Evolutionary conservation across 257 asterid genomes (phyloP).

Genomic region (Euphrasia confusa): DNA sequence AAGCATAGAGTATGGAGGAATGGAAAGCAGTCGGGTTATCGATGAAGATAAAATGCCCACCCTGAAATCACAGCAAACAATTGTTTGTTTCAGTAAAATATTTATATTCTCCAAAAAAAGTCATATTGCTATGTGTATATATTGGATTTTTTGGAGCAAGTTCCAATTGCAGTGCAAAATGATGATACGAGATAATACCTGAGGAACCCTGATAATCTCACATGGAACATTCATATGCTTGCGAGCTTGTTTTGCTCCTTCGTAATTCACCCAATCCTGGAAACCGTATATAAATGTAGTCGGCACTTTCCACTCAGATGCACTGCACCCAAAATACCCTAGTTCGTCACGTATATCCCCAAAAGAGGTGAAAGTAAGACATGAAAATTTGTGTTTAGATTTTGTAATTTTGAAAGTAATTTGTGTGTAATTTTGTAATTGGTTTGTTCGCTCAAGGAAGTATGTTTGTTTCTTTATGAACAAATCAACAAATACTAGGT

Average conservation of each 20-base stretch:
- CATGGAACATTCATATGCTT: constrained; percentile 66
- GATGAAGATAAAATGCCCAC: constrained; percentile 68
- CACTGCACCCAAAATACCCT: constrained; percentile 35
- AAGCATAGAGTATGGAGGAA: constrained; percentile 51
- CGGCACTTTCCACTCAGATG: constrained; percentile 79
- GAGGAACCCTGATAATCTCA: constrained; percentile 71
- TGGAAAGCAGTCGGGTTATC: constrained; percentile 59
- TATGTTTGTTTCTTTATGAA: no score
- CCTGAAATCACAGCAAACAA: constrained; percentile 33
- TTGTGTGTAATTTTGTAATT: no score
- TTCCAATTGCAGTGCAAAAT: no score
- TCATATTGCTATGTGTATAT: not conserved
- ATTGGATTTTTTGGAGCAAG: no score
- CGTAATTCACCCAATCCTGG: constrained; percentile 68
- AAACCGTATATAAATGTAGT: constrained; percentile 65
- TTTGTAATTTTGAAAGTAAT: no score
- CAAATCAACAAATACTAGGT: not conserved
- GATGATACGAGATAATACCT: constrained; percentile 29
- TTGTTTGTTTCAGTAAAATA: not conserved
- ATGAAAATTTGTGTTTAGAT: no score
- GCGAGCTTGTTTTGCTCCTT: constrained; percentile 70
- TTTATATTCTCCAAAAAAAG: not conserved
- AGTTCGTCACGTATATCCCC: not conserved
- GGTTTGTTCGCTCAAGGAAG: no score
- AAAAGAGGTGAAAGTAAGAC: not conserved